A percentile compares a stretch with the other conserved stretches of the same genome.
These are phyloP conservation scores for Perilla frutescens DNA, from an alignment of 257 asterid species.

Conservation along the genomic window DNA sequence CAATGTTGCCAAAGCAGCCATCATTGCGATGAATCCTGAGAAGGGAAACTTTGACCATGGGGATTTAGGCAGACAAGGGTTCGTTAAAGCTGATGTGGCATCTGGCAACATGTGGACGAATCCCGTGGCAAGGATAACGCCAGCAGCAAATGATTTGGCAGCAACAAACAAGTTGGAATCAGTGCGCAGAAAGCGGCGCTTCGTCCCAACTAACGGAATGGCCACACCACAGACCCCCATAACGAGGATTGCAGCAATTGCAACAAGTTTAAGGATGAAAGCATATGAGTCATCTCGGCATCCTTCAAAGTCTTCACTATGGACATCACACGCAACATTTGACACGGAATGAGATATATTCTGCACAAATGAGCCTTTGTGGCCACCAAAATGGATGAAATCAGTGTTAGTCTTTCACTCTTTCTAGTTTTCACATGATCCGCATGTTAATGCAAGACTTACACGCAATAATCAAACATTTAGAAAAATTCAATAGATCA, in stretches of 20 bases:
- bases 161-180: constrained; percentile 81
- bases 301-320: constrained; percentile 43
- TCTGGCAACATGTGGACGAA: constrained; percentile 97
- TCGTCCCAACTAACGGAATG: constrained; percentile 79
- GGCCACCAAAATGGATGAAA: constrained; percentile 39
- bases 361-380: constrained; percentile 60
- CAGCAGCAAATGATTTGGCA: constrained; percentile 96
- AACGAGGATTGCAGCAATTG: constrained; percentile 71
- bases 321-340: constrained; percentile 47
- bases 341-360: constrained; percentile 65
- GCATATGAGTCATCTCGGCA: constrained; percentile 73
- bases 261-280: constrained; percentile 69
- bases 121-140: constrained; percentile 97
- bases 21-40: constrained; percentile 94
- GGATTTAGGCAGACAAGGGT: constrained; percentile 66
- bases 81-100: constrained; percentile 65
- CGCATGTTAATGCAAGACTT: not conserved
- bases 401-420: constrained; percentile 13
- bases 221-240: constrained; percentile 87
- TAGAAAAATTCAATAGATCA: not conserved
- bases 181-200: constrained; percentile 67
- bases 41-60: constrained; percentile 94
- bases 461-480: not conserved
- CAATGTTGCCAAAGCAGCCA: constrained; percentile 86
- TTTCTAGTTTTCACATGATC: not conserved